phyloP scores from a whole-genome alignment of 345 rosid species.

The Salix arbutifolia region DNA sequence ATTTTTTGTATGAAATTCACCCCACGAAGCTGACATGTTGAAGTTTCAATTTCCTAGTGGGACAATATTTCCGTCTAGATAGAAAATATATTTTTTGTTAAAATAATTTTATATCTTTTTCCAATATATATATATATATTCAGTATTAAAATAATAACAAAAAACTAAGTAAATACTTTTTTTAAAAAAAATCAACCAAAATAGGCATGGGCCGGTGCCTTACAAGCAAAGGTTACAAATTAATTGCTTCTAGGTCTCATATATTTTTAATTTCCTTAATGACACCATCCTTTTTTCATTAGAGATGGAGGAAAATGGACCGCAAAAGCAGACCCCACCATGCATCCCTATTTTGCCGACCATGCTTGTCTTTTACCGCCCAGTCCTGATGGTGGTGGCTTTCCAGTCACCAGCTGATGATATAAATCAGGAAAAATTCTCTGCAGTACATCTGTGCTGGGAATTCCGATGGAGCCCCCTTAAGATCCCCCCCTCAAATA shows the following conservation, averaged over 20 bases:
- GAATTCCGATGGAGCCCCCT: not conserved
- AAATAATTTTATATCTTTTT: no score
- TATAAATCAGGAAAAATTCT: not conserved
- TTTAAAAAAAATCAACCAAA: not conserved
- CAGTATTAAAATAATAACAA: no score
- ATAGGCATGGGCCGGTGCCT: not conserved
- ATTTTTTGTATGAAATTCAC: not conserved
- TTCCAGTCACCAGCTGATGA: not conserved
- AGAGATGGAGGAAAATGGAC: not conserved
- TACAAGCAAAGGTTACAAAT: not conserved
- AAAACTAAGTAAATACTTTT: no score
- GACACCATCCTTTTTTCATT: not conserved
- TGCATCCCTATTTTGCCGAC: slow-evolving; percentile 34
- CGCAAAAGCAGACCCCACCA: slow-evolving; percentile 18
- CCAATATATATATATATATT: no score
- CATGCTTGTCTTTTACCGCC: slow-evolving; percentile 23
- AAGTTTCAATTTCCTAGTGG: not conserved
- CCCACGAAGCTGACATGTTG: not conserved
- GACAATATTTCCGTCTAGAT: not conserved
- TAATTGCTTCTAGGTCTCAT: not conserved
- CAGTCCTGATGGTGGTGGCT: not conserved
- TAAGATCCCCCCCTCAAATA: not conserved
- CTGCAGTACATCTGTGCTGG: not conserved
- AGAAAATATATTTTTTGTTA: no score
- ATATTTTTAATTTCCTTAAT: not conserved